Percentiles rank a stretch among this genome's conserved stretches.
Conservation (phyloP, 257 asterid species). For the Solanum etuberosum region DNA sequence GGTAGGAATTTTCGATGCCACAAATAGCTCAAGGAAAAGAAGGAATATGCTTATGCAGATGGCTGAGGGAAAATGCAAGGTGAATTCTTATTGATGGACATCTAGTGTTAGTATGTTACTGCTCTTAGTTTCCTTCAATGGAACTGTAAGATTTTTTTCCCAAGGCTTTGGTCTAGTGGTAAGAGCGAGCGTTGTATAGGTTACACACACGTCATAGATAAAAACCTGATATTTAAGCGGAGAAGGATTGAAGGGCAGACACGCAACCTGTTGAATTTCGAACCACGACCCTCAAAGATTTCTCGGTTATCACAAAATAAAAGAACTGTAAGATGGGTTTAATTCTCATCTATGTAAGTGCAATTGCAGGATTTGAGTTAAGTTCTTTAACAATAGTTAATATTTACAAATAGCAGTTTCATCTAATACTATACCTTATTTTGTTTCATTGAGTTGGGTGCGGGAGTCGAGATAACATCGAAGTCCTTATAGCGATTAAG, state of each 20-base stretch:
- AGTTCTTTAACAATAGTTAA: not conserved
- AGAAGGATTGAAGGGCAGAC: not conserved
- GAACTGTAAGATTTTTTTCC: not conserved
- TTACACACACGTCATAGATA: not conserved
- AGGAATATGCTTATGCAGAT: slow-evolving; percentile 93
- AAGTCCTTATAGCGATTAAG: not conserved
- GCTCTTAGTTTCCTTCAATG: not conserved
- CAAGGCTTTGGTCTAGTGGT: not conserved
- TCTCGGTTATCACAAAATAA: not conserved
- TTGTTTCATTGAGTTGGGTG: not conserved
- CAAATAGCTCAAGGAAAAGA: slow-evolving; percentile 80
- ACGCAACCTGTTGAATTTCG: not conserved
- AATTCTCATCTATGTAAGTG: not conserved
- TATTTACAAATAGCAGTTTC: not conserved
- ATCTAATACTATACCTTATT: not conserved
- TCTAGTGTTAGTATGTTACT: not conserved
- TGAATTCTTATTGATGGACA: slow-evolving; percentile 13
- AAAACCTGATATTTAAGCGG: not conserved
- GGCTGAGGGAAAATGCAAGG: slow-evolving; percentile 99
- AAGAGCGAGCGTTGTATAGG: not conserved
- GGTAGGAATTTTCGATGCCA: slow-evolving; percentile 99
- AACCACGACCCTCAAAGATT: not conserved
- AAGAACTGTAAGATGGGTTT: not conserved
- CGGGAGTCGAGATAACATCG: not conserved
- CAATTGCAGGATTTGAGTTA: not conserved